Conservation (phyloP, 1,284 basidiomycete species). For the Trichosporon sp. region DNA sequence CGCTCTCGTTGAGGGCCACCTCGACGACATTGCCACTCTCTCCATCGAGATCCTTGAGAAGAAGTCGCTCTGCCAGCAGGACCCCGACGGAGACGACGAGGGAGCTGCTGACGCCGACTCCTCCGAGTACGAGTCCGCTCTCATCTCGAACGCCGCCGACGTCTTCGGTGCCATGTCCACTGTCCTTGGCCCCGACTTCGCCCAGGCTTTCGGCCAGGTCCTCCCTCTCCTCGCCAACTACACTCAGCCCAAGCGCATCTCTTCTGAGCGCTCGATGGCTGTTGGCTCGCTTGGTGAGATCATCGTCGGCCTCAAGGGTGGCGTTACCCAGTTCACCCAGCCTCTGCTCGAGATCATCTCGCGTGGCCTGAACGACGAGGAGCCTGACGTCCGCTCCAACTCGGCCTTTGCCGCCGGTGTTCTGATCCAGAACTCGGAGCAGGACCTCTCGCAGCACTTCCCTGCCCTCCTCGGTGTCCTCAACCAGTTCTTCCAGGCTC, state of each 20-base stretch:
- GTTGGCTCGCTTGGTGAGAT: constrained; percentile 96
- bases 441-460: constrained; percentile 84
- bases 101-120: constrained; percentile 66
- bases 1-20: constrained; percentile 70
- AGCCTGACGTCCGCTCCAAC: constrained; percentile 92
- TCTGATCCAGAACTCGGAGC: constrained; percentile 81
- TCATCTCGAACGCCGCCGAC: constrained; percentile 92
- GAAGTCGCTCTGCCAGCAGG: constrained; percentile 92
- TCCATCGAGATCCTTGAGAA: constrained; percentile 83
- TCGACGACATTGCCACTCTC: constrained; percentile 77
- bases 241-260: constrained; percentile 82
- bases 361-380: constrained; percentile 77
- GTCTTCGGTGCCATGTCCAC: constrained; percentile 88
- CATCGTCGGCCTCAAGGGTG: constrained; percentile 85
- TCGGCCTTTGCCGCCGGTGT: constrained; percentile 93
- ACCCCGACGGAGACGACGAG: constrained; percentile 91
- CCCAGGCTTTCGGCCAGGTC: constrained; percentile 80
- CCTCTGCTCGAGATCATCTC: constrained; percentile 79
- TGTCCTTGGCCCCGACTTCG: constrained; percentile 82
- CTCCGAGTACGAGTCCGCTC: constrained; percentile 94
- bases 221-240: constrained; percentile 89
- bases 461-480: constrained; percentile 74
- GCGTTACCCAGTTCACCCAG: constrained; percentile 79
- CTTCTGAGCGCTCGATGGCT: constrained; percentile 88
- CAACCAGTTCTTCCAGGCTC: constrained; percentile 76